These are phyloP conservation scores for Mortierella sp. DNA, from an alignment of 371 early-diverging fungal species.

Conservation along the genomic window DNA sequence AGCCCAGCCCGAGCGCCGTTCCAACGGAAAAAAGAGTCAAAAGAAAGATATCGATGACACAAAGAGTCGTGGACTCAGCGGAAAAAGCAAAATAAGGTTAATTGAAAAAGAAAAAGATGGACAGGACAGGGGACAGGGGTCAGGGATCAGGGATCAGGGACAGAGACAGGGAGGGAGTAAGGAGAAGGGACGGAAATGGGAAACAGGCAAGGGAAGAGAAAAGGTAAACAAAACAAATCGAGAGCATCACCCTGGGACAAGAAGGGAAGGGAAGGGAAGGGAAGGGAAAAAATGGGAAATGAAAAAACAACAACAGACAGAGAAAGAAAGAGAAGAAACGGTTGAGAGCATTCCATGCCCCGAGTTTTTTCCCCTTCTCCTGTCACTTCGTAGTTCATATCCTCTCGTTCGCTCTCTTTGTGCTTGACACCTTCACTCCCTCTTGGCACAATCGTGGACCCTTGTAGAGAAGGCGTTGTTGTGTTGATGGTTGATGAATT, in stretches of 20 bases:
- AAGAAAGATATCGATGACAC: neutral
- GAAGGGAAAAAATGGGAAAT: neutral
- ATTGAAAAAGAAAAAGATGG: neutral
- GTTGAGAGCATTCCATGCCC: neutral
- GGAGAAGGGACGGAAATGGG: neutral
- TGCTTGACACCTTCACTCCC: neutral
- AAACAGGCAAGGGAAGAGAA: neutral
- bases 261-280: neutral
- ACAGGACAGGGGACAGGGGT: neutral
- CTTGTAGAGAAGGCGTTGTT: neutral
- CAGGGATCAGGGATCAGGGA: neutral
- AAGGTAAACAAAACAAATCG: neutral
- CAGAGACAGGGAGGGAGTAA: neutral
- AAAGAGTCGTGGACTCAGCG: constrained; percentile 9
- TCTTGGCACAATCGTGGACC: neutral
- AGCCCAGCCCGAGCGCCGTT: constrained; percentile 7
- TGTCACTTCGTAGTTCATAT: neutral
- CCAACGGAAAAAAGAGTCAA: neutral
- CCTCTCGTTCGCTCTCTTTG: neutral
- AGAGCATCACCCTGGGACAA: neutral
- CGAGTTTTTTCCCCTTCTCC: neutral
- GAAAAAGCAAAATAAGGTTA: constrained; percentile 9
- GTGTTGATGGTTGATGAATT: too few species aligned
- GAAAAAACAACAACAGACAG: neutral
- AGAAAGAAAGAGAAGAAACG: neutral